Percentiles rank a stretch among this genome's conserved stretches.
These are phyloP conservation scores for Turnera subulata DNA, from an alignment of 345 rosid species.

Conservation along the genomic window DNA sequence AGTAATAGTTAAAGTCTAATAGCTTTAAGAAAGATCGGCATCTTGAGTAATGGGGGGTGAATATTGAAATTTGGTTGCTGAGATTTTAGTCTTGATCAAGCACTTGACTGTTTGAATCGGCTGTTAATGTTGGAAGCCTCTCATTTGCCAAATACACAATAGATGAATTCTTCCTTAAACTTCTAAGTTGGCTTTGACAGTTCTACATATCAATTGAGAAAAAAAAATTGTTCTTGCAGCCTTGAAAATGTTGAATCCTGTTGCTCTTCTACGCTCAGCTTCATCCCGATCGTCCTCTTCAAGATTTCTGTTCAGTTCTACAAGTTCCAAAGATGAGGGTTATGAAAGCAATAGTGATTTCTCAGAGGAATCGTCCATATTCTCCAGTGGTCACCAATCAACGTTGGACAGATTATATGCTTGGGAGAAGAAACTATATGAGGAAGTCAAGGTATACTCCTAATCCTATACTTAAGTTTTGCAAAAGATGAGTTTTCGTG, in stretches of 20 bases:
- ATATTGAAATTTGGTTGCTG: no score
- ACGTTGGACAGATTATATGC: constrained; percentile 75
- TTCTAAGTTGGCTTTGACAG: neutral
- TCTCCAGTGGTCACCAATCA: constrained; percentile 73
- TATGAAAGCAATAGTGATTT: constrained; percentile 55
- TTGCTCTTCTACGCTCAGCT: constrained; percentile 81
- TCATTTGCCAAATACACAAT: no score
- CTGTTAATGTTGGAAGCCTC: no score
- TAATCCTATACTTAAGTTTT: no score
- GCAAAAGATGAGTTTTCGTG: no score
- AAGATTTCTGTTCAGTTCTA: constrained; percentile 59
- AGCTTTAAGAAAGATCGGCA: no score
- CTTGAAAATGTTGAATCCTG: constrained; percentile 85
- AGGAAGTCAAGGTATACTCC: constrained; percentile 73
- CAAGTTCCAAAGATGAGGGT: constrained; percentile 50
- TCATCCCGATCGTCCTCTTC: constrained; percentile 86
- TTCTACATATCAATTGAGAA: neutral
- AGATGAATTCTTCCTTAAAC: neutral
- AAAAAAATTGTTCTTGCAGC: constrained; percentile 41
- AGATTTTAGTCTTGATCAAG: no score
- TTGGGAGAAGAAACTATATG: constrained; percentile 97
- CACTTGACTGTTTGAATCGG: no score
- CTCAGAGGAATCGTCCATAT: constrained; percentile 55
- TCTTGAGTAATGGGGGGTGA: no score
- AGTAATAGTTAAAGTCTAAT: no score